Evolutionary conservation across 495 filamentous ascomycete genomes (phyloP).

Genomic region (Aspergillus sclerotiicarbonarius): DNA sequence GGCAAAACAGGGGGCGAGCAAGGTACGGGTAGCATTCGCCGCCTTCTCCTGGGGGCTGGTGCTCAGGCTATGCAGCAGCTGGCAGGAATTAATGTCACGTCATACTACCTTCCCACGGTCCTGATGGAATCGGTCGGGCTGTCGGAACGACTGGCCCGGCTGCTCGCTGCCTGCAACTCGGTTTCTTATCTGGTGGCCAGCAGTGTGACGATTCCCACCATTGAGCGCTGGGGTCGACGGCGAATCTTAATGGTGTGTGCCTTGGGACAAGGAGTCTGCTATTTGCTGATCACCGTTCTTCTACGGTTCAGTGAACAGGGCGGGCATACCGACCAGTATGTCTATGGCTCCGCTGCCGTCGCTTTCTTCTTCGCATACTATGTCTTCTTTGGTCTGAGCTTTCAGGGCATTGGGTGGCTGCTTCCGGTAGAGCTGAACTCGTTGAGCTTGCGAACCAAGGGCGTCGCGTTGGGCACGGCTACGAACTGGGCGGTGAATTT

Average conservation of each 20-base stretch:
- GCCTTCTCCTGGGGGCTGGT: conserved; percentile 48
- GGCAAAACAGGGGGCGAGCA: conserved; percentile 24
- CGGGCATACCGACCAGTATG: not conserved
- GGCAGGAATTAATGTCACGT: conserved; percentile 19
- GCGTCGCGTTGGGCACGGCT: conserved; percentile 54
- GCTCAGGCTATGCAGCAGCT: conserved; percentile 55
- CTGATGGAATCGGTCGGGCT: too few species aligned
- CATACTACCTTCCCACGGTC: too few species aligned
- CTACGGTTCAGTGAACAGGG: conserved; percentile 30
- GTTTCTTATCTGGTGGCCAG: conserved; percentile 15
- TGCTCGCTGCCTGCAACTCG: too few species aligned
- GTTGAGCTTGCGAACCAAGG: conserved; percentile 54
- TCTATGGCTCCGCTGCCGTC: conserved; percentile 37
- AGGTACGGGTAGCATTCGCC: conserved; percentile 45
- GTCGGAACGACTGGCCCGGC: too few species aligned
- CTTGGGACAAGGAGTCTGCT: conserved; percentile 28
- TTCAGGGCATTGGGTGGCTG: conserved; percentile 55
- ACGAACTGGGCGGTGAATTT: conserved; percentile 56
- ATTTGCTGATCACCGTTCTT: conserved; percentile 46
- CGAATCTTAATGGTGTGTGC: not conserved
- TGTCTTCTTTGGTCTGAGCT: conserved; percentile 50
- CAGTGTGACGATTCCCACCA: conserved; percentile 29
- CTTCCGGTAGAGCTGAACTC: conserved; percentile 63
- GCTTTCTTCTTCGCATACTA: conserved; percentile 55
- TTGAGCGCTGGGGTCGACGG: not conserved